Conservation (phyloP, 2,329 filamentous ascomycete species). For the Myrmaecium sp. region DNA sequence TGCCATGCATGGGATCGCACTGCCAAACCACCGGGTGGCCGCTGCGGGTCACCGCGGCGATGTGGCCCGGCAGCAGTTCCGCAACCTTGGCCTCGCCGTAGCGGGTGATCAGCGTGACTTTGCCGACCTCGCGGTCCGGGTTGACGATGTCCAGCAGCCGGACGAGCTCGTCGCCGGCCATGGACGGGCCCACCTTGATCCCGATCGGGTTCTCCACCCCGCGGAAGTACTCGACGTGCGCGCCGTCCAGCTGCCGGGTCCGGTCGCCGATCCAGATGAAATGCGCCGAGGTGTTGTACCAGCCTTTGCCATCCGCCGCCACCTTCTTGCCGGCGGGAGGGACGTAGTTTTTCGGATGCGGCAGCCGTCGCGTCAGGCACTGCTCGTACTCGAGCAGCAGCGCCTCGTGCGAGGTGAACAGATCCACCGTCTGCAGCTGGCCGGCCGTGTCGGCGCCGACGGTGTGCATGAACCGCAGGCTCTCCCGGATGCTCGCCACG, state of each 20-base stretch:
- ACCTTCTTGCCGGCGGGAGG: slow-evolving; percentile 6
- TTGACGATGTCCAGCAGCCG: slow-evolving; percentile 72
- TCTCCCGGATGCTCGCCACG: slow-evolving; percentile 74
- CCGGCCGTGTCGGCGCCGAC: slow-evolving; percentile 77
- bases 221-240: slow-evolving; percentile 93
- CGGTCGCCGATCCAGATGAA: slow-evolving; percentile 98
- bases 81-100: slow-evolving; percentile 72
- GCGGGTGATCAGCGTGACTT: slow-evolving; percentile 89
- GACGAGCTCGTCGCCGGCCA: slow-evolving; percentile 59
- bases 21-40: slow-evolving; percentile 79
- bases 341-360: slow-evolving; percentile 37
- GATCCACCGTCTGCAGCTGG: slow-evolving; percentile 77
- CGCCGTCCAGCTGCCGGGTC: slow-evolving; percentile 81
- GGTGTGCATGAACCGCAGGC: slow-evolving; percentile 83
- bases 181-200: slow-evolving; percentile 86
- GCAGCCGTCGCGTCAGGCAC: slow-evolving; percentile 60
- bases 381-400: slow-evolving; percentile 91
- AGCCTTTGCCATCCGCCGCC: slow-evolving; percentile 37
- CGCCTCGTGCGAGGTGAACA: slow-evolving; percentile 92
- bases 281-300: slow-evolving; percentile 89
- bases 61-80: slow-evolving; percentile 63
- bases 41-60: slow-evolving; percentile 70
- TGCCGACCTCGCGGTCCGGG: slow-evolving; percentile 64
- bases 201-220: slow-evolving; percentile 92
- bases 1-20: slow-evolving; percentile 97